A percentile compares a stretch with the other conserved stretches of the same genome.
phyloP scores from a whole-genome alignment of 2,329 filamentous ascomycete genomes.

The Sarocladium brachiariae region DNA sequence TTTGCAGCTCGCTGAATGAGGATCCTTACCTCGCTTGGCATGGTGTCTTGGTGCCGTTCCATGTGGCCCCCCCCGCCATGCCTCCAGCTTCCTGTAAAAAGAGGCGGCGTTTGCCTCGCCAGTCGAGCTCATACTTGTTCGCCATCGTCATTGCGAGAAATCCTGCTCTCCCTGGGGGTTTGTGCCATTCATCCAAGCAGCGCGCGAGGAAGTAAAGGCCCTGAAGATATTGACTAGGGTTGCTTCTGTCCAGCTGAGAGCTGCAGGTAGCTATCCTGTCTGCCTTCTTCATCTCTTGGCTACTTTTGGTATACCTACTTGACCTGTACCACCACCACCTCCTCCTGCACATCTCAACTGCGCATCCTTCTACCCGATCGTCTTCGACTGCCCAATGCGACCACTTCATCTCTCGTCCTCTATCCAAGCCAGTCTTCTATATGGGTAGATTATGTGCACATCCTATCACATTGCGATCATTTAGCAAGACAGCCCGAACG shows the following conservation, averaged over 20 bases:
- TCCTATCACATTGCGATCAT: too few relatives aligned
- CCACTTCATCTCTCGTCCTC: not conserved
- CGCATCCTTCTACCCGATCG: not conserved
- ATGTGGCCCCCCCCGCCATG: too few relatives aligned
- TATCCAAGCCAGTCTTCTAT: not conserved
- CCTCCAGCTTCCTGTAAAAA: not conserved
- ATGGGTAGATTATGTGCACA: not conserved
- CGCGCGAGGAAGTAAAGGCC: too few relatives aligned
- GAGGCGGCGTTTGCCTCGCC: conserved; percentile 2
- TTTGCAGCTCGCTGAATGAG: not conserved
- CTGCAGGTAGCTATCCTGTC: too few relatives aligned
- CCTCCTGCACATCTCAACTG: not conserved
- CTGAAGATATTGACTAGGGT: too few relatives aligned
- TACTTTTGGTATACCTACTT: not conserved
- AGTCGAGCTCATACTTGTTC: not conserved
- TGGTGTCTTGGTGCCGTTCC: too few relatives aligned
- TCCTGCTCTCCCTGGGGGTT: too few relatives aligned
- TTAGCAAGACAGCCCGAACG: too few relatives aligned
- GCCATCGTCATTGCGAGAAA: conserved; percentile 5
- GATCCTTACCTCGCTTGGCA: not conserved
- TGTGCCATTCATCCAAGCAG: too few relatives aligned
- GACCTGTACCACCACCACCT: not conserved
- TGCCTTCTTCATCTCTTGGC: too few relatives aligned
- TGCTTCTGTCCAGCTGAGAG: too few relatives aligned
- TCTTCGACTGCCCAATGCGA: too few relatives aligned